These are phyloP conservation scores for Rubroshorea leprosula DNA, from an alignment of 345 rosid species.

Conservation along the genomic window DNA sequence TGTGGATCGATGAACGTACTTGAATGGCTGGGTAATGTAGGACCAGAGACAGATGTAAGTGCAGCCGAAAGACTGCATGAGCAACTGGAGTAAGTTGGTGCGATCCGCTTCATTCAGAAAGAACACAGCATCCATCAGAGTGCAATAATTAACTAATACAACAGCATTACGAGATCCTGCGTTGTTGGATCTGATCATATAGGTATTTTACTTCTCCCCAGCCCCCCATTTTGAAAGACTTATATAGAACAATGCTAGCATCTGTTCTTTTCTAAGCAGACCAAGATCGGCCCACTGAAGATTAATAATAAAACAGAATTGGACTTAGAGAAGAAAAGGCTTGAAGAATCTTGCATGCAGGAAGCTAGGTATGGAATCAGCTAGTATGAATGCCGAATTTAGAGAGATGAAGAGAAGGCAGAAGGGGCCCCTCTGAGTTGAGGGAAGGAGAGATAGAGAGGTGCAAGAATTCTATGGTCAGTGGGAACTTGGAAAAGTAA, in stretches of 20 bases:
- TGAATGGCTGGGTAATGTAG: conserved; percentile 25
- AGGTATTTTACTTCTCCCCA: too few relatives aligned
- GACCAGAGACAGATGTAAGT: conserved; percentile 72
- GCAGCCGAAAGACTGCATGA: conserved; percentile 44
- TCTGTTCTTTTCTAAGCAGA: too few relatives aligned
- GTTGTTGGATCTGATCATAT: too few relatives aligned
- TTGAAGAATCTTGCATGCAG: too few relatives aligned
- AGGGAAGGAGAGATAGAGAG: not conserved
- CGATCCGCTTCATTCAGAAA: conserved; percentile 33
- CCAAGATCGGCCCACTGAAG: too few relatives aligned
- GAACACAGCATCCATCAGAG: conserved; percentile 55
- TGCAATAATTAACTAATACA: not conserved
- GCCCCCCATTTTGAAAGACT: too few relatives aligned
- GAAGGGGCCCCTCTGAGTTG: not conserved
- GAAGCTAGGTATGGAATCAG: too few relatives aligned
- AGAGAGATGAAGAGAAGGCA: too few relatives aligned
- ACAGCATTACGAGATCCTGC: too few relatives aligned
- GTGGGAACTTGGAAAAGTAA: conserved; percentile 19
- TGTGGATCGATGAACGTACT: conserved; percentile 38
- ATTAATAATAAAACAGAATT: too few relatives aligned
- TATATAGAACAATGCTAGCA: too few relatives aligned
- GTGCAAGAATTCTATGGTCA: conserved; percentile 3
- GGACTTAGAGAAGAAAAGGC: too few relatives aligned
- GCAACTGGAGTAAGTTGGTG: conserved; percentile 31
- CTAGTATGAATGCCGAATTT: not conserved